Percentiles rank a stretch among this genome's conserved stretches.
Evolutionary conservation across 371 early-diverging fungal genomes (phyloP).

Genomic region (Phascolomyces articulosus): DNA sequence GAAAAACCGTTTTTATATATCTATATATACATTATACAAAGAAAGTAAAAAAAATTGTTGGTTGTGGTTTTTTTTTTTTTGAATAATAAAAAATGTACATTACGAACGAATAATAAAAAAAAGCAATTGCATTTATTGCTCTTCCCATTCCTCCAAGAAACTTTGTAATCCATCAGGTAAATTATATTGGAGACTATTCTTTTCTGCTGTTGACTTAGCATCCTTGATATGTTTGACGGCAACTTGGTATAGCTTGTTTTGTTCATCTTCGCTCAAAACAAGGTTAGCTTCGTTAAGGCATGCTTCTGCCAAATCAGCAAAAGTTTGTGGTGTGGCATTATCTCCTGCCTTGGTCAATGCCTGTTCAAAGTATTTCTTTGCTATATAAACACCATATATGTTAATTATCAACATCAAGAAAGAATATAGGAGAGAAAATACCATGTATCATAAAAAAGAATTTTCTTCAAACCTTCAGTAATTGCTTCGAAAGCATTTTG

Average conservation of each 20-base stretch:
- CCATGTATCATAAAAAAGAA: not conserved
- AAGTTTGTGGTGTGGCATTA: slow-evolving; percentile 28
- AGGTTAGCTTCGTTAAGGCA: slow-evolving; percentile 46
- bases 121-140: too few relatives aligned
- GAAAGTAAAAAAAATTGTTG: too few relatives aligned
- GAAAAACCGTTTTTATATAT: too few relatives aligned
- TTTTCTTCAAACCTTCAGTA: slow-evolving; percentile 27
- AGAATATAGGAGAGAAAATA: not conserved
- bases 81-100: too few relatives aligned
- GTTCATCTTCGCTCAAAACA: slow-evolving; percentile 39
- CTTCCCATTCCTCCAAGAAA: slow-evolving; percentile 43
- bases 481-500: slow-evolving; percentile 41
- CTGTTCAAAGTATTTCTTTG: slow-evolving; percentile 33
- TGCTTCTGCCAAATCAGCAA: slow-evolving; percentile 44
- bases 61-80: too few relatives aligned
- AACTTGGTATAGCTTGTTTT: slow-evolving; percentile 32
- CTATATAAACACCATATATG: slow-evolving; percentile 7
- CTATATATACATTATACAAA: too few relatives aligned
- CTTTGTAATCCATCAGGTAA: slow-evolving; percentile 47
- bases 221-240: slow-evolving; percentile 34
- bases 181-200: slow-evolving; percentile 27
- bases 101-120: too few relatives aligned
- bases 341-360: slow-evolving; percentile 28
- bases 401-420: not conserved
- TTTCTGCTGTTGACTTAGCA: slow-evolving; percentile 30